Conservation (phyloP, 164 flowering plant genomes). For the Stephania japonica region DNA sequence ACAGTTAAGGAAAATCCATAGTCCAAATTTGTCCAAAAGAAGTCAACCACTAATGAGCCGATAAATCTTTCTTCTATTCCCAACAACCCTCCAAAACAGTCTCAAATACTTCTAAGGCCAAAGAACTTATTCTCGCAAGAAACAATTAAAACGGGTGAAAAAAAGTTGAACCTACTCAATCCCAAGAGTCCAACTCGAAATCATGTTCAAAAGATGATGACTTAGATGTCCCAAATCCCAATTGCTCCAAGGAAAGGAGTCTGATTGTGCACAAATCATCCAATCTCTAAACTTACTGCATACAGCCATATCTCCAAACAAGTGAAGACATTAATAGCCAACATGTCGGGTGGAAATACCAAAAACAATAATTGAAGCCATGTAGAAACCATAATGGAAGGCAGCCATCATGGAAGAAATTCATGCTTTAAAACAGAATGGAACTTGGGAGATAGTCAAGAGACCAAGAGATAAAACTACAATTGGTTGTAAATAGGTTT, state of each 20-base stretch:
- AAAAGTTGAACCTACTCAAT: no score
- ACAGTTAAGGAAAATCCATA: no score
- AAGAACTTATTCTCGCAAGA: no score
- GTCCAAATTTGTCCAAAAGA: no score
- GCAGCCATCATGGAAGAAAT: neutral
- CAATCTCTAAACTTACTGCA: neutral
- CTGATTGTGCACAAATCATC: neutral
- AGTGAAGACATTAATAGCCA: neutral
- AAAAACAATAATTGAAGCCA: neutral
- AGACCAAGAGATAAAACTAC: neutral
- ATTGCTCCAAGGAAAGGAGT: constrained; percentile 1
- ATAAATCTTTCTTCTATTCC: no score
- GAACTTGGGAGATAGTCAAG: neutral
- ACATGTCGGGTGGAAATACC: neutral
- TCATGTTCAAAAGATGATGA: neutral
- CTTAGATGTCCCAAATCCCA: neutral
- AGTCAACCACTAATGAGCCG: no score
- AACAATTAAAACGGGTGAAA: no score
- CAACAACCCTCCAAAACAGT: neutral
- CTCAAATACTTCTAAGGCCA: neutral
- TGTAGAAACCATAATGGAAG: neutral
- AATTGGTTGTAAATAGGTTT: constrained; percentile 1
- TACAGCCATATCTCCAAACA: neutral
- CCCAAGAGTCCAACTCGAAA: neutral
- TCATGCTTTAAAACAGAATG: neutral